phyloP scores from a whole-genome alignment of 2,329 filamentous ascomycete species.

The Zasmidium citrigriseum region DNA sequence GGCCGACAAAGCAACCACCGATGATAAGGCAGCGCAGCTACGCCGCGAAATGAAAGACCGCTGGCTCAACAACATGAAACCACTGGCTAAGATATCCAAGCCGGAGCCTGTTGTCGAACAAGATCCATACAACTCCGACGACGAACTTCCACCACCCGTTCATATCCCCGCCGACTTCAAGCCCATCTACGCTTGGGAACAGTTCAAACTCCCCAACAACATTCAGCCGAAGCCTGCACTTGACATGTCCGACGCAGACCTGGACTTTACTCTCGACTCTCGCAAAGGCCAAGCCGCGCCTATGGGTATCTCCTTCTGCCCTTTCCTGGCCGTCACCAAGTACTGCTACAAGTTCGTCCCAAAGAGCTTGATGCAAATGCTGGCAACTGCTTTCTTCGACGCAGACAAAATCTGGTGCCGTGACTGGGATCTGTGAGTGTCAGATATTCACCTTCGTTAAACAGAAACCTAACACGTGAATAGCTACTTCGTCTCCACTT shows the following conservation, averaged over 20 bases:
- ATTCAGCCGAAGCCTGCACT: not conserved
- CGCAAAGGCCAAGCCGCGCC: constrained; percentile 37
- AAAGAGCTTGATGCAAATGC: constrained; percentile 47
- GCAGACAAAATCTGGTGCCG: constrained; percentile 58
- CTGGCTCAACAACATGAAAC: no score
- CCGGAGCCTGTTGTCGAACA: constrained; percentile 2
- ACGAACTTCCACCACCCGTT: constrained; percentile 7
- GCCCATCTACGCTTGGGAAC: not conserved
- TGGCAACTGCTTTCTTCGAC: constrained; percentile 59
- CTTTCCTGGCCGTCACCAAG: constrained; percentile 51
- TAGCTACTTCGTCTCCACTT: constrained; percentile 31
- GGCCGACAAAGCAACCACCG: not conserved
- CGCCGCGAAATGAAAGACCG: no score
- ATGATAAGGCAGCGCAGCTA: not conserved
- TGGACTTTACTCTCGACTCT: constrained; percentile 20
- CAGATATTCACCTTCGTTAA: not conserved
- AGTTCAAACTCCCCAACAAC: not conserved
- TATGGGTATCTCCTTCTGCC: constrained; percentile 38
- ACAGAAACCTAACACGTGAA: constrained; percentile 12
- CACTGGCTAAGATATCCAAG: not conserved
- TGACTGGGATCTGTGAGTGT: constrained; percentile 72
- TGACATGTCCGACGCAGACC: not conserved
- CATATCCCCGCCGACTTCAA: not conserved
- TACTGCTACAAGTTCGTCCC: constrained; percentile 64
- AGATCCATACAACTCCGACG: not conserved